phyloP scores from a whole-genome alignment of 2,329 filamentous ascomycete genomes.

The Diaporthe australafricana region DNA sequence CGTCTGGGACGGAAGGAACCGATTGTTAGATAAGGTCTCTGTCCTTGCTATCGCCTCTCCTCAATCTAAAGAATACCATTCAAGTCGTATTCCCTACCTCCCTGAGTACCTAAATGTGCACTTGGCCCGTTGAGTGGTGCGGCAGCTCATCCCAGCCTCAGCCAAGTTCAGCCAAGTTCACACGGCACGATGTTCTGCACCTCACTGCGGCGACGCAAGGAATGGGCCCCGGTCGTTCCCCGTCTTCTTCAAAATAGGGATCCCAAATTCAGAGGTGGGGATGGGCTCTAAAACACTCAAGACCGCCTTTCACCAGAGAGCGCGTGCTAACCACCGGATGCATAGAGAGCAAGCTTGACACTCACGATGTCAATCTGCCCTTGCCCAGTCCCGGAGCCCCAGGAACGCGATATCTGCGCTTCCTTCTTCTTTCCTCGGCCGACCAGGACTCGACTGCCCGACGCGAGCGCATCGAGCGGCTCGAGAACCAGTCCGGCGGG shows the following conservation, averaged over 20 bases:
- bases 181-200: conserved; percentile 50
- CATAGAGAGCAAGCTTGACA: conserved; percentile 54
- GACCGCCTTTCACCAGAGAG: not conserved
- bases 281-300: not conserved
- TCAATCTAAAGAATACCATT: not conserved
- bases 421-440: conserved; percentile 53
- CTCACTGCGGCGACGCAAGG: conserved; percentile 50
- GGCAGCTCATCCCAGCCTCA: not conserved
- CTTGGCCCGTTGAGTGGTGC: not conserved
- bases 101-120: not conserved
- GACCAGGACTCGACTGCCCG: conserved; percentile 48
- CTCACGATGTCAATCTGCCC: conserved; percentile 59
- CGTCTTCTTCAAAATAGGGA: conserved; percentile 42
- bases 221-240: conserved; percentile 49
- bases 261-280: conserved; percentile 42
- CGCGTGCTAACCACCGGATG: not conserved
- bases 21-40: not conserved
- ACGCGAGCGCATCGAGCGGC: conserved; percentile 51
- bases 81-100: not conserved
- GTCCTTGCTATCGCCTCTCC: conserved; percentile 27
- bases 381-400: conserved; percentile 39
- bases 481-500: conserved; percentile 55
- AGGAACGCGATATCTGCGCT: conserved; percentile 46
- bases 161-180: not conserved
- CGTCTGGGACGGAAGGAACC: not conserved